Conservation (phyloP, 345 rosid genomes). For the Brassica juncea region DNA sequence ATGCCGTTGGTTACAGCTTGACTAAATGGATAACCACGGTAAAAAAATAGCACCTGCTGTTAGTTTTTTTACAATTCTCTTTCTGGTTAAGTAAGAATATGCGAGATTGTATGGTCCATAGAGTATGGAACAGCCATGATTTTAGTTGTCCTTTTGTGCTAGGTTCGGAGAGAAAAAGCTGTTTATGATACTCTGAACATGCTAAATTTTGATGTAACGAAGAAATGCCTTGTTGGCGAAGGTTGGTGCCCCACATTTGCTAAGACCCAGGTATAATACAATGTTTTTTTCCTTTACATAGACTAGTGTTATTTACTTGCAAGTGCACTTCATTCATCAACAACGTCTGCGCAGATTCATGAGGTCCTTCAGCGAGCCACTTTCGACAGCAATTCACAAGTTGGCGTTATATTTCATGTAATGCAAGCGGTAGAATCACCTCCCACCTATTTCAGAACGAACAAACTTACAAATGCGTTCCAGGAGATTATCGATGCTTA, state of each 20-base stretch:
- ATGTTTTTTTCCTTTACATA: constrained; percentile 10
- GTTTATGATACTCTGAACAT: constrained; percentile 87
- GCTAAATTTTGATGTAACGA: constrained; percentile 96
- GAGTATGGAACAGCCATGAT: constrained; percentile 23
- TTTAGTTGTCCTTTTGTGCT: constrained; percentile 31
- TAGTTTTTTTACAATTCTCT: not conserved
- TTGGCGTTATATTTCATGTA: constrained; percentile 87
- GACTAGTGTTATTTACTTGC: constrained; percentile 13
- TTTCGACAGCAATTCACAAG: constrained; percentile 87
- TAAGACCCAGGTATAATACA: constrained; percentile 63
- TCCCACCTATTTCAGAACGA: constrained; percentile 93
- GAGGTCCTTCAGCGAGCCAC: constrained; percentile 93
- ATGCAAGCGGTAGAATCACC: constrained; percentile 88
- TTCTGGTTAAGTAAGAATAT: constrained; percentile 17
- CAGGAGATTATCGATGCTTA: constrained; percentile 99
- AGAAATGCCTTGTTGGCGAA: constrained; percentile 97
- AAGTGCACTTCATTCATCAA: constrained; percentile 21
- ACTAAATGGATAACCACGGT: constrained; percentile 85
- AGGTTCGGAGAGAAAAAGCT: constrained; percentile 92
- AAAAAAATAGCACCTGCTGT: constrained; percentile 23
- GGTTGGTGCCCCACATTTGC: constrained; percentile 98
- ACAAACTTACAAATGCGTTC: constrained; percentile 79
- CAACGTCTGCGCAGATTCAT: constrained; percentile 68
- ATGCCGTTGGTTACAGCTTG: constrained; percentile 67
- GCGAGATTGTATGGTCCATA: constrained; percentile 4